Base-by-base conservation (phyloP, 345 rosid genomes). In the Dipteronia sinensis region DNA sequence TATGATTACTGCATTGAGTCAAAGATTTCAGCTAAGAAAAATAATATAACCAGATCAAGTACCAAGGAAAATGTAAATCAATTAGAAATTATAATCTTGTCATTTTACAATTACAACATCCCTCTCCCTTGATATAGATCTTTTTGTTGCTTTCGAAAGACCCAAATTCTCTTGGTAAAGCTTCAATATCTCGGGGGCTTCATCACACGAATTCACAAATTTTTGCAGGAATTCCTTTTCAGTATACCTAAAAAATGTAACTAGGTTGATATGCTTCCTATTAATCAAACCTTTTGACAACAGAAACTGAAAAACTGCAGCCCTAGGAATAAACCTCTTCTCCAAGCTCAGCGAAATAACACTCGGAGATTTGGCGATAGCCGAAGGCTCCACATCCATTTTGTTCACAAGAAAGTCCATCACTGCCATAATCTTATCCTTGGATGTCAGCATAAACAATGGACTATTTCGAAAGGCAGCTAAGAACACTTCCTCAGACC, bases 361-460 rank as follows among this genome's bases (percentile, higher is more conserved):
- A 12, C 2, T 5, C 0, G 81, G 78, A 15, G 4, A 3, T 27
- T 51, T 19, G 42, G 31, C 67, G n/a, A 81, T 53, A 53, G 7
- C 10, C 1, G 81, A 77, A 62, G 78, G n/a, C 12, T 68, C 77
- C 47, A 56, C 38, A 13, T 27, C 80, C 71, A 81, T 72, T 49
- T 58, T 27, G 10, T 77, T 76, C 12, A 77, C 77, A 46, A 75
- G 67, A 38, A 61, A 74, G 8, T 83, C 78, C 84, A 80, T 80
- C 25, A 47, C 25, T 12, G 29, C 56, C 67, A 13, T 44, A 46
- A 82, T 74, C 79, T 74, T 77, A 19, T 69, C 49, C 53, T 72
- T 71, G 8, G 83, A 81, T 3, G 17, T 3, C 27, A 46, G 9
- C 71, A 82, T 59, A 66, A 10, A 63, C 58, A 65, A 47, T 0